These are phyloP conservation scores for Lenwebbia sp. DNA, from an alignment of 345 rosid genomes.

Conservation along the genomic window DNA sequence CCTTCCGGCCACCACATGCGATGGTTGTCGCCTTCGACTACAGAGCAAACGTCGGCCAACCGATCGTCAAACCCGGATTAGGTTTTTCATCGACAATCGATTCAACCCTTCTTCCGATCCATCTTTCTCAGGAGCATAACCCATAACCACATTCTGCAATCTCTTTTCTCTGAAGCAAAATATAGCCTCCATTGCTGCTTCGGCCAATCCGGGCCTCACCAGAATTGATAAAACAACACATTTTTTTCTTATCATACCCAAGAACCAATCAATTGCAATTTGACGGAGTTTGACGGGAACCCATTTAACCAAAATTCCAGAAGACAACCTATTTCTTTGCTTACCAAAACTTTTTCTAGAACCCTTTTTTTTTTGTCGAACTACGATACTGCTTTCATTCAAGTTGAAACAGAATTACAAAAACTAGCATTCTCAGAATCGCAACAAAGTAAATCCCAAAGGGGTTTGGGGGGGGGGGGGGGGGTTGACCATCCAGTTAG, in stretches of 20 bases:
- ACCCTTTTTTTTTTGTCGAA: no score
- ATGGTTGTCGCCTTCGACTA: not conserved
- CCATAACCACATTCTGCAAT: not conserved
- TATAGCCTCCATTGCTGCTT: not conserved
- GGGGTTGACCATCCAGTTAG: no score
- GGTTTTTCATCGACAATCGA: not conserved
- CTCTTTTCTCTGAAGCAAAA: not conserved
- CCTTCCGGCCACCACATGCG: accelerated
- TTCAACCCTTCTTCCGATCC: not conserved
- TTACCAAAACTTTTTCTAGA: not conserved
- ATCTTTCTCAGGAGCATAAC: not conserved
- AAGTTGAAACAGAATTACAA: no score
- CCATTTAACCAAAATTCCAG: not conserved
- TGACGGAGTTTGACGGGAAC: not conserved
- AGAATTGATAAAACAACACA: not conserved
- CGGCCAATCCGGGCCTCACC: not conserved
- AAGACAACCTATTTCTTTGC: not conserved
- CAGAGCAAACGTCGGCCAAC: no score
- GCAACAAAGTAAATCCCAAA: no score
- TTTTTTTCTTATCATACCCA: not conserved
- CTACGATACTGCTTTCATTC: no score
- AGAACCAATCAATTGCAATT: not conserved
- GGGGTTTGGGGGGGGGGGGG: no score
- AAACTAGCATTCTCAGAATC: no score
- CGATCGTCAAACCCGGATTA: no score